Conservation (phyloP, 2,329 filamentous ascomycete species). For the Coniosporium tulheliwenetii region DNA sequence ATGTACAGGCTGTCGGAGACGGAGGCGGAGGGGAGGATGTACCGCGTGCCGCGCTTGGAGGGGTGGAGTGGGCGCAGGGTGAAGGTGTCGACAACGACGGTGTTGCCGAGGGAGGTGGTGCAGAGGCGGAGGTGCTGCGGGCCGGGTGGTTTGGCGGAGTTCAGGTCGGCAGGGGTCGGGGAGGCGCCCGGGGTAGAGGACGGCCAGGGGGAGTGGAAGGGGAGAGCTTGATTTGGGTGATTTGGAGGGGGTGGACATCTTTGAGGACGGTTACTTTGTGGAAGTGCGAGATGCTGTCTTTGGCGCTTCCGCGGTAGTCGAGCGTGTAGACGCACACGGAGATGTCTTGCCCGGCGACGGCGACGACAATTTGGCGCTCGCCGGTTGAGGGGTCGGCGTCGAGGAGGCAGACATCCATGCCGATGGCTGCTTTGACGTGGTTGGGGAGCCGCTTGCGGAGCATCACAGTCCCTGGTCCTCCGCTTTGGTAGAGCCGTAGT, state of each 20-base stretch:
- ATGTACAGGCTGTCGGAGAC: constrained; percentile 37
- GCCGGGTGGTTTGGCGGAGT: constrained; percentile 7
- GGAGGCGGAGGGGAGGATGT: constrained; percentile 46
- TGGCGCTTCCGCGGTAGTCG: constrained; percentile 43
- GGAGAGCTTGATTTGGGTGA: constrained; percentile 37
- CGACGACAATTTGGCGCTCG: constrained; percentile 64
- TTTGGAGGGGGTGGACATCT: constrained; percentile 40
- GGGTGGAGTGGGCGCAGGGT: constrained; percentile 40
- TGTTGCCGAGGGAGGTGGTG: constrained; percentile 67
- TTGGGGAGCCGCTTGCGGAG: constrained; percentile 46
- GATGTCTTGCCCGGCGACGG: constrained; percentile 64
- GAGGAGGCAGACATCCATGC: constrained; percentile 61
- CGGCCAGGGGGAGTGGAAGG: constrained; percentile 24
- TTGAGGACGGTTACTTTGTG: constrained; percentile 33
- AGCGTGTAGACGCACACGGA: constrained; percentile 66
- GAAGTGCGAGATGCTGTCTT: constrained; percentile 31
- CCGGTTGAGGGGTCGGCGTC: constrained; percentile 36
- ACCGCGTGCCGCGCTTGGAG: constrained; percentile 39
- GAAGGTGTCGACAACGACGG: constrained; percentile 64
- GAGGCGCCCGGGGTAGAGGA: constrained; percentile 8
- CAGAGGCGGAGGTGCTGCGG: constrained; percentile 59
- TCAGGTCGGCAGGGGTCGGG: constrained; percentile 2
- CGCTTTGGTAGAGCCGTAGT: constrained; percentile 44
- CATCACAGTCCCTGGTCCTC: constrained; percentile 32
- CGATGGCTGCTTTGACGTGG: constrained; percentile 57